Evolutionary conservation across 2,329 filamentous ascomycete genomes (phyloP).

Genomic region (Aspergillus sojae): DNA sequence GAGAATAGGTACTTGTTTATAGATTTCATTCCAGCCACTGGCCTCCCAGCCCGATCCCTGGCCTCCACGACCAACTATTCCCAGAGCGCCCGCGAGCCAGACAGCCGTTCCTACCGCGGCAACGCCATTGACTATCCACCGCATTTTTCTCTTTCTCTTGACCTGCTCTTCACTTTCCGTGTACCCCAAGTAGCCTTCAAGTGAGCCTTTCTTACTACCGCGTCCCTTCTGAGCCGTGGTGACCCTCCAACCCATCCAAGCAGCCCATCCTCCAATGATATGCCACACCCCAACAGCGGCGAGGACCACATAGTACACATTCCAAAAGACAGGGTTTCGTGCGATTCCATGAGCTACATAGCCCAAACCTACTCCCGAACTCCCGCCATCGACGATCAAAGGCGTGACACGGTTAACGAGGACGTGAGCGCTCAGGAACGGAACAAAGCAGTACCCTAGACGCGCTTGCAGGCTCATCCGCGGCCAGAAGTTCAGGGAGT

Average conservation of each 20-base stretch:
- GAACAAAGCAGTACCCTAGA: slow-evolving; percentile 71
- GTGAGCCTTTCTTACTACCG: slow-evolving; percentile 29
- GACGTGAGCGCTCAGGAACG: slow-evolving; percentile 70
- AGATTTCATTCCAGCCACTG: slow-evolving; percentile 76
- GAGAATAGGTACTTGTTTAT: slow-evolving; percentile 61
- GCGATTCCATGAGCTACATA: slow-evolving; percentile 87
- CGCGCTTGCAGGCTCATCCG: slow-evolving; percentile 68
- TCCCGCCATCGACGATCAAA: slow-evolving; percentile 76
- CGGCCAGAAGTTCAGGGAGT: slow-evolving; percentile 64
- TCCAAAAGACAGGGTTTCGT: slow-evolving; percentile 67
- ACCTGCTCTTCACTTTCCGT: slow-evolving; percentile 57
- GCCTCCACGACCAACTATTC: slow-evolving; percentile 74
- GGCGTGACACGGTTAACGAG: slow-evolving; percentile 77
- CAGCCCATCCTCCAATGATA: slow-evolving; percentile 82
- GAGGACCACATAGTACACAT: slow-evolving; percentile 69
- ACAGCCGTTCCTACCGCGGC: slow-evolving; percentile 60
- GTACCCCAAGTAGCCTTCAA: slow-evolving; percentile 36
- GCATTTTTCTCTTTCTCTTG: slow-evolving; percentile 62
- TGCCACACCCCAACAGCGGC: slow-evolving; percentile 72
- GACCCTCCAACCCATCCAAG: slow-evolving; percentile 67
- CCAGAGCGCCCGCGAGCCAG: slow-evolving; percentile 83
- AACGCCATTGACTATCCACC: slow-evolving; percentile 71
- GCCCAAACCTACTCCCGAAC: slow-evolving; percentile 78
- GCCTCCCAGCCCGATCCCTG: slow-evolving; percentile 75
- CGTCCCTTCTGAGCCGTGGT: slow-evolving; percentile 36